Conservation (phyloP, 495 filamentous ascomycete species). For the Durotheca rogersii region DNA sequence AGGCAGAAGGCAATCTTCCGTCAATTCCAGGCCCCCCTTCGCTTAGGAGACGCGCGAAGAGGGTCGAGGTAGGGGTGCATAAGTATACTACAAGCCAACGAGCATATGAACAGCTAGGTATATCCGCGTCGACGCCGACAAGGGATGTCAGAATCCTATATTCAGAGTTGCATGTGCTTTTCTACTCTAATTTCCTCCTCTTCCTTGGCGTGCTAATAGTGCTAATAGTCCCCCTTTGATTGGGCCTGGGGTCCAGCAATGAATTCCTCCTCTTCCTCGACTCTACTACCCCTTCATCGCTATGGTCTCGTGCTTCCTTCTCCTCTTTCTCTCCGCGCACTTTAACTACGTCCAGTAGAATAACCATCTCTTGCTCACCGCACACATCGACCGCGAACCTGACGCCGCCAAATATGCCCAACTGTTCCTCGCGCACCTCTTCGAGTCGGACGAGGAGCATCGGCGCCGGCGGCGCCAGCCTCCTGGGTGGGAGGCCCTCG, state of each 20-base stretch:
- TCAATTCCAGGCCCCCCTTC: too few species aligned
- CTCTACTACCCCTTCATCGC: background rate
- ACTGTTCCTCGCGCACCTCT: slow-evolving; percentile 2
- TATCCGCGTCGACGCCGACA: too few species aligned
- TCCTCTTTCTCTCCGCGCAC: background rate
- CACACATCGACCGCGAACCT: slow-evolving; percentile 23
- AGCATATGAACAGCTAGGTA: too few species aligned
- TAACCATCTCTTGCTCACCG: slow-evolving; percentile 9
- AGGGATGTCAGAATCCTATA: too few species aligned
- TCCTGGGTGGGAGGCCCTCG: slow-evolving; percentile 12
- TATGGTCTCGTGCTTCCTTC: background rate
- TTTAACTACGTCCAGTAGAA: slow-evolving; percentile 18
- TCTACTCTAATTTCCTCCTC: too few species aligned
- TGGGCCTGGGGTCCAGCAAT: background rate
- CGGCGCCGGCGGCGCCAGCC: slow-evolving; percentile 26
- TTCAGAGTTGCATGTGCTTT: too few species aligned
- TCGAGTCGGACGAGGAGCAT: slow-evolving; percentile 17
- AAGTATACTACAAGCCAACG: too few species aligned
- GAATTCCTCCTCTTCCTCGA: slow-evolving; percentile 1
- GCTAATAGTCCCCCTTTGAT: background rate
- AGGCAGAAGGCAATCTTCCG: too few species aligned
- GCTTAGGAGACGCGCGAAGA: too few species aligned
- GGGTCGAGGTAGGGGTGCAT: too few species aligned
- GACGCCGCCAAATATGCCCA: slow-evolving; percentile 18
- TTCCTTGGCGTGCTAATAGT: too few species aligned